A percentile compares a stretch with the other conserved stretches of the same genome.
Evolutionary conservation across 306 rosid genomes (phyloP).

Genomic region (Mimosa bimucronata): DNA sequence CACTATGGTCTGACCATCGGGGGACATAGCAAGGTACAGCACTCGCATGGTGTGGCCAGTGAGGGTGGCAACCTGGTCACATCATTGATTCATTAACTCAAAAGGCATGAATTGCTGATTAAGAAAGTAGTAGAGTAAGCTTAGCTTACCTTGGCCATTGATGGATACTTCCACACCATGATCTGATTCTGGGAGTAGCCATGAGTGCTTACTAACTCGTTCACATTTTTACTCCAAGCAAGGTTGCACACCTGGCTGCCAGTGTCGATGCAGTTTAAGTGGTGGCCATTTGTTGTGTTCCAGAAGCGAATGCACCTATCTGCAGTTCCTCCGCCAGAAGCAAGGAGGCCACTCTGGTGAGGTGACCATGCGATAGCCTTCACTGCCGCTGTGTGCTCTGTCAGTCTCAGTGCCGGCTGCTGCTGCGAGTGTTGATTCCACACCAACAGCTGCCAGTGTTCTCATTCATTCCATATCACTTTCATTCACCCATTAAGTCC

Average conservation of each 20-base stretch:
- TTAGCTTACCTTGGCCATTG: conserved; percentile 68
- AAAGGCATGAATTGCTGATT: too few relatives aligned
- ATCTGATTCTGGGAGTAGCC: conserved; percentile 98
- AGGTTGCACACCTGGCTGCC: conserved; percentile 99
- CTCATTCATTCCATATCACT: conserved; percentile 13
- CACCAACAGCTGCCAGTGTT: conserved; percentile 72
- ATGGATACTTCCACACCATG: conserved; percentile 97
- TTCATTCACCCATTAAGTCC: background rate
- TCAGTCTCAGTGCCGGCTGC: conserved; percentile 80
- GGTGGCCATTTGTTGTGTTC: conserved; percentile 97
- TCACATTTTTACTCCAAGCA: conserved; percentile 96
- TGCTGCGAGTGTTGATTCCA: conserved; percentile 98
- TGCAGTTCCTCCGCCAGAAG: conserved; percentile 98
- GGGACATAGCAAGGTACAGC: conserved; percentile 95
- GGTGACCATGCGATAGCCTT: conserved; percentile 99
- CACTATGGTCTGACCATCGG: conserved; percentile 97
- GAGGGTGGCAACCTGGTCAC: conserved; percentile 83
- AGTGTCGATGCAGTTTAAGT: conserved; percentile 81
- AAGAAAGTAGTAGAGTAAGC: too few relatives aligned
- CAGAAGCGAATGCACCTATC: conserved; percentile 98
- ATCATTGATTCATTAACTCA: background rate
- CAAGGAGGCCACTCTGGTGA: conserved; percentile 90
- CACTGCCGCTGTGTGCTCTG: conserved; percentile 97
- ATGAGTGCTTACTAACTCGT: conserved; percentile 93
- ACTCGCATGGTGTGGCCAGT: conserved; percentile 99